A percentile compares a stretch with the other conserved stretches of the same genome.
These are phyloP conservation scores for Erysimum cheiranthoides DNA, from an alignment of 345 rosid species.

Conservation along the genomic window DNA sequence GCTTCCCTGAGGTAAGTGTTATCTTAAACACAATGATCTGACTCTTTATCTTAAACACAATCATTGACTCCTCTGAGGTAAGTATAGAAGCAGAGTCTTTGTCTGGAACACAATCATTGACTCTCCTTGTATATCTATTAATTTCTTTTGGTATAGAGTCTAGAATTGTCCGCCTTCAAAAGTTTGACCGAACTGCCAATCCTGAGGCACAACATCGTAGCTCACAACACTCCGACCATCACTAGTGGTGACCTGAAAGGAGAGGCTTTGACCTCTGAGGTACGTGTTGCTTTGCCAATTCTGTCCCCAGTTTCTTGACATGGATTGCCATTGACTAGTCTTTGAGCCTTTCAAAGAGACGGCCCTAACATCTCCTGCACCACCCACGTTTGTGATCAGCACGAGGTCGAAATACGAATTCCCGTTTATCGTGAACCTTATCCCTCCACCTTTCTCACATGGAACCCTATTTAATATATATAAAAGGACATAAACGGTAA, in stretches of 20 bases:
- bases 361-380: conserved; percentile 63
- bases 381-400: conserved; percentile 65
- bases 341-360: conserved; percentile 68
- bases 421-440: conserved; percentile 64
- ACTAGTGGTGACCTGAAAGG: conserved; percentile 63
- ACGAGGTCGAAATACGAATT: conserved; percentile 68
- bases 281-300: conserved; percentile 69
- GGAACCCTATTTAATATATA: conserved; percentile 50
- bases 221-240: conserved; percentile 57
- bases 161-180: conserved; percentile 63
- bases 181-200: conserved; percentile 76
- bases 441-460: conserved; percentile 64
- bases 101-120: conserved; percentile 18
- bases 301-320: conserved; percentile 82
- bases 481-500: not conserved
- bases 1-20: too few relatives aligned
- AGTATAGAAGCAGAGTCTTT: conserved; percentile 4
- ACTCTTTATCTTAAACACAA: too few relatives aligned
- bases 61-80: too few relatives aligned
- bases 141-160: not conserved
- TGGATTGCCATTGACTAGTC: conserved; percentile 58
- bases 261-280: conserved; percentile 61
- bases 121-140: conserved; percentile 16
- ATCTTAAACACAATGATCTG: too few relatives aligned
- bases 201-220: conserved; percentile 55